A percentile compares a stretch with the other conserved stretches of the same genome.
Conservation (phyloP, 2,329 filamentous ascomycete genomes). For the Phaeosphaeria sp. region DNA sequence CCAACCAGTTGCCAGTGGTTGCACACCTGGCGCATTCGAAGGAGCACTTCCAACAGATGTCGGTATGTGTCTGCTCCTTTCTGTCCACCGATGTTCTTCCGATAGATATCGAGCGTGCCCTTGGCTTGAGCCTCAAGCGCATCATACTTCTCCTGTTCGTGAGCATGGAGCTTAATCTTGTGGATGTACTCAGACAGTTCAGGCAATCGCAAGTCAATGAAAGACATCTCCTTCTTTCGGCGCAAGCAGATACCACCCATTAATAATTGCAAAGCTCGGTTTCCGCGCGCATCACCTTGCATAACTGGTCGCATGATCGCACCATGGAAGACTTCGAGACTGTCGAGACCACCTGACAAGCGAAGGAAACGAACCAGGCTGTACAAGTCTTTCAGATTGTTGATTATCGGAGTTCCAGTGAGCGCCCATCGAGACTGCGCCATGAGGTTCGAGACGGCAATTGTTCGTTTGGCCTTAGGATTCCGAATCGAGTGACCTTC, state of each 20-base stretch:
- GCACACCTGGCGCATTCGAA: conserved; percentile 84
- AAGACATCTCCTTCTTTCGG: conserved; percentile 86
- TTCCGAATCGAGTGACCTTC: conserved; percentile 76
- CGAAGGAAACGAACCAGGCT: conserved; percentile 79
- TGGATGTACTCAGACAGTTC: conserved; percentile 79
- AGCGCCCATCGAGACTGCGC: conserved; percentile 77
- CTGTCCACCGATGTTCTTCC: conserved; percentile 52
- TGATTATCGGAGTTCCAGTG: conserved; percentile 73
- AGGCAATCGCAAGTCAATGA: conserved; percentile 81
- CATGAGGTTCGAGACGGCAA: conserved; percentile 70
- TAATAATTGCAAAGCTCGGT: conserved; percentile 72
- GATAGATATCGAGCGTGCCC: conserved; percentile 69
- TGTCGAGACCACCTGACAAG: conserved; percentile 77
- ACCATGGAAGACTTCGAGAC: conserved; percentile 74
- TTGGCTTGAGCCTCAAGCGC: conserved; percentile 74
- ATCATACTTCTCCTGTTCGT: conserved; percentile 80
- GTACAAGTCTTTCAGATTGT: conserved; percentile 80
- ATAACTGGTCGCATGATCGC: conserved; percentile 73
- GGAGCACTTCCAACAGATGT: conserved; percentile 78
- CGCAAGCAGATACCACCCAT: conserved; percentile 83
- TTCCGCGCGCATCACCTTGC: conserved; percentile 62
- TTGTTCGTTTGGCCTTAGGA: conserved; percentile 72
- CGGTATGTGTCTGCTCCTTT: conserved; percentile 63
- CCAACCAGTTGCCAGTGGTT: conserved; percentile 88
- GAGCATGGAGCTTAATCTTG: conserved; percentile 72